These are phyloP conservation scores for Nicotiana obtusifolia DNA, from an alignment of 257 asterid species.

Conservation along the genomic window DNA sequence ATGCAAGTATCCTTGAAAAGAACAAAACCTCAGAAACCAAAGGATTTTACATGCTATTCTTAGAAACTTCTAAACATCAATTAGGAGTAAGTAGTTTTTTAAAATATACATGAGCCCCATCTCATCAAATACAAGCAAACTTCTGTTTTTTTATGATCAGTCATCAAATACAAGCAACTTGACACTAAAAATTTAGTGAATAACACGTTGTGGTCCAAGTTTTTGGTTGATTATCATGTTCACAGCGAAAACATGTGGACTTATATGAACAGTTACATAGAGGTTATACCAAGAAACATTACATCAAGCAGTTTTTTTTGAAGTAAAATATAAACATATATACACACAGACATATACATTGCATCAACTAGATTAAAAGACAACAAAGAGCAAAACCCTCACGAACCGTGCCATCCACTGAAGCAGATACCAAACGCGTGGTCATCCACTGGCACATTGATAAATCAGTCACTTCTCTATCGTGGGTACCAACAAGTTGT, in stretches of 20 bases:
- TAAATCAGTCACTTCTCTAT: slow-evolving; percentile 92
- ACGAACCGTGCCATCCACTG: slow-evolving; percentile 96
- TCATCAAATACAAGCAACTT: slow-evolving; percentile 6
- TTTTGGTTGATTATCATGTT: background rate
- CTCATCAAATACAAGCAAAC: slow-evolving; percentile 4
- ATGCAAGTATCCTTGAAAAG: background rate
- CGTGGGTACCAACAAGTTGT: slow-evolving; percentile 93
- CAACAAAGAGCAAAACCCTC: background rate
- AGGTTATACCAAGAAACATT: background rate
- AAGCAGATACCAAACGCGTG: slow-evolving; percentile 91
- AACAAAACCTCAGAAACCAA: background rate
- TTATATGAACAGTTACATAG: background rate
- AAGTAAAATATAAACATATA: too few relatives aligned
- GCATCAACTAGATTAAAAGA: background rate
- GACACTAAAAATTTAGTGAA: background rate
- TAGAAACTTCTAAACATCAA: background rate
- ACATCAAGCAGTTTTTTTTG: background rate
- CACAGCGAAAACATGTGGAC: background rate
- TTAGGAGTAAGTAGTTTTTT: background rate
- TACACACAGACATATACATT: too few relatives aligned
- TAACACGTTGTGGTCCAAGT: background rate
- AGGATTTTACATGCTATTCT: background rate
- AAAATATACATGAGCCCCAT: background rate
- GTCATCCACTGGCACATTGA: slow-evolving; percentile 99
- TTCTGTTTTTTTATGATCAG: too few relatives aligned